Evolutionary conservation across 345 rosid species (phyloP).

Genomic region (Clausena lansium): DNA sequence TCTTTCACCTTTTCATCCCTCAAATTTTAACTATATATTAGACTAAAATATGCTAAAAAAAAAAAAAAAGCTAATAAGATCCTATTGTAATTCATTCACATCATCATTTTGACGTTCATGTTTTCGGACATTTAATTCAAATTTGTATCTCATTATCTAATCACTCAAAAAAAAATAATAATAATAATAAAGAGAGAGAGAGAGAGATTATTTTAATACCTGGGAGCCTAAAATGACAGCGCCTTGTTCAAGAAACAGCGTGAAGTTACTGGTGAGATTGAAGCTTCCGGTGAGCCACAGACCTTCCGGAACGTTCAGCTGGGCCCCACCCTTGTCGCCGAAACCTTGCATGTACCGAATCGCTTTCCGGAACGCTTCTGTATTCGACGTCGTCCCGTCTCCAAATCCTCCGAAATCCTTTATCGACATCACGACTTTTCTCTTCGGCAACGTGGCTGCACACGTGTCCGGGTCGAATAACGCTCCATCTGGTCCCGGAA

Average conservation of each 20-base stretch:
- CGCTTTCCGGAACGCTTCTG: slow-evolving; percentile 73
- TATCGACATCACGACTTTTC: slow-evolving; percentile 67
- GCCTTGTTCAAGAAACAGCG: slow-evolving; percentile 74
- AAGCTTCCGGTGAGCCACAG: slow-evolving; percentile 91
- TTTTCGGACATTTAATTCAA: too few relatives aligned
- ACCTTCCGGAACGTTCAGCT: slow-evolving; percentile 78
- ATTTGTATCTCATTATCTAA: too few relatives aligned
- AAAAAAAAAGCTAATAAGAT: too few relatives aligned
- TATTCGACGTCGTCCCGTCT: slow-evolving; percentile 74
- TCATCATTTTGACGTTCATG: too few relatives aligned
- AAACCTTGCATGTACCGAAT: slow-evolving; percentile 48
- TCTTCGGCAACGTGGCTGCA: slow-evolving; percentile 27
- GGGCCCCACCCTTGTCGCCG: slow-evolving; percentile 55
- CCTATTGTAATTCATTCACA: too few relatives aligned
- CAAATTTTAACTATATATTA: too few relatives aligned
- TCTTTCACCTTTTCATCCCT: neutral
- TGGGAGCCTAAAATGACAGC: slow-evolving; percentile 88
- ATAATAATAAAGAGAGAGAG: neutral
- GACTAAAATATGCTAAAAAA: too few relatives aligned
- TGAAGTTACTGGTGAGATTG: slow-evolving; percentile 90
- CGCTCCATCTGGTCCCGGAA: neutral
- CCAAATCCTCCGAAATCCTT: slow-evolving; percentile 88
- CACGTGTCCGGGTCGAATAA: slow-evolving; percentile 33
- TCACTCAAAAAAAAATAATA: too few relatives aligned
- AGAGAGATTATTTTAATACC: slow-evolving; percentile 33